Evolutionary conservation across 805 yeast genomes (phyloP), one percentile per base, ranked within the genome.

Genomic region (Starmera pachycereana): DNA sequence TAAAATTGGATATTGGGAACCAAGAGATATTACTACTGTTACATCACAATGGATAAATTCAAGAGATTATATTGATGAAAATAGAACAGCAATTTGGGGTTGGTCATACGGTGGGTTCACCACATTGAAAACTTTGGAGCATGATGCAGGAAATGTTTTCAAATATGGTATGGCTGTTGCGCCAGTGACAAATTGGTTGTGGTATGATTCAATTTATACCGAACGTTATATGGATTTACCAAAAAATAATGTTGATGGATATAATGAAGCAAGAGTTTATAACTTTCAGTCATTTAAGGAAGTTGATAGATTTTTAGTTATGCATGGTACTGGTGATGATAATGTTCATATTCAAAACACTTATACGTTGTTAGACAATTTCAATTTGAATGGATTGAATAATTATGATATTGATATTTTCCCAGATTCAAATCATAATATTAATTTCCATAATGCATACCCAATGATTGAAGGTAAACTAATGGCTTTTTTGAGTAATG

Each of bases 341-440:
- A 84, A 84, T 54, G 94, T 84, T 13, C 94, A 84, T 58, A 63
- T 80, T 40, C 87, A 81, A 52, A 83, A 84, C 54, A 71, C 84
- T 3, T 66, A 72, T 42, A 71, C 72, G 53, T 62, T 83, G 11
- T 40, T 83, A 10, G 89, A 84, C 53, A 58, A 71, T 22, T 68
- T 84, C 41, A 74, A 81, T 51, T 22, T 59, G 4, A 52, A 56
- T 8, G 56, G 56, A 25, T 72, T 82, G n/a, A 78, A 74, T 42
- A 84, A 84, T 54, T 92, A 78, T 54, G 98, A 92, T 52, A 68
- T 88, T 64, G 88, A 80, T 49, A 72, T 88, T 12, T 92, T 81
- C 62, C 97, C 98, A 0, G 98, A 92, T 58, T 83, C 95, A 19
- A 90, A 89, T 54, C 98, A 92, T 58, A 69, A 80, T 36, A 90